phyloP scores from a whole-genome alignment of 1,139 yeast species.

The Geotrichum restrictum region DNA sequence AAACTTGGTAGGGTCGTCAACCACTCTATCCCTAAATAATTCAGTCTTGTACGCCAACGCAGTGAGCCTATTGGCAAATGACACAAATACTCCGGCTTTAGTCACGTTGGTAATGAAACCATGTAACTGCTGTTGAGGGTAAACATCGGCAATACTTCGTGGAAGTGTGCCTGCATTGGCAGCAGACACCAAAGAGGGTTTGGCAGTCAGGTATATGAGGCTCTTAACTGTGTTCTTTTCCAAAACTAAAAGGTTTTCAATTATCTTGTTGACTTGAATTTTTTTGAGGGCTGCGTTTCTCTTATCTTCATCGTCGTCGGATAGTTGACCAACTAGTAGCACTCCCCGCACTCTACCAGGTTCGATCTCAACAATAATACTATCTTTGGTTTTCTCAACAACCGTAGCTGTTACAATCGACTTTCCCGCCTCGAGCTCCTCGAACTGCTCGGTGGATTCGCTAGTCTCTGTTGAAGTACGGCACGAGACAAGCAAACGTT shows the following conservation, averaged over 20 bases:
- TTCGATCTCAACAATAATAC: constrained; percentile 61
- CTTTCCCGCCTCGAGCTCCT: constrained; percentile 55
- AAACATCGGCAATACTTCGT: constrained; percentile 51
- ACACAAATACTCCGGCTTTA: constrained; percentile 69
- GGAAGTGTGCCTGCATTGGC: constrained; percentile 59
- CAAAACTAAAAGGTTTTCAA: constrained; percentile 60
- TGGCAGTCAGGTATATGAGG: constrained; percentile 59
- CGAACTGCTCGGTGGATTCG: constrained; percentile 43
- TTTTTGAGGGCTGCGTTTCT: constrained; percentile 76
- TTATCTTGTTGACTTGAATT: constrained; percentile 69
- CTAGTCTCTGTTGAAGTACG: constrained; percentile 49
- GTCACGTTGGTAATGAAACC: constrained; percentile 77
- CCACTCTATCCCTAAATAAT: constrained; percentile 54
- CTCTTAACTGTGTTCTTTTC: constrained; percentile 63
- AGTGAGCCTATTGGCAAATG: constrained; percentile 74
- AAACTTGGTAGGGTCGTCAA: constrained; percentile 50
- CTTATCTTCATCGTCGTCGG: constrained; percentile 78
- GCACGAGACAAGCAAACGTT: constrained; percentile 68
- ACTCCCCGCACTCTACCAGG: constrained; percentile 64
- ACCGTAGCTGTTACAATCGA: constrained; percentile 59
- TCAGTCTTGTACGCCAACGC: constrained; percentile 81
- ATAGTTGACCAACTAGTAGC: constrained; percentile 66
- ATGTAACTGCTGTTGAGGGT: constrained; percentile 39
- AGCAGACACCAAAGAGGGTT: constrained; percentile 63
- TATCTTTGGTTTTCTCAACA: constrained; percentile 64